Percentiles rank a stretch among this genome's conserved stretches.
These are phyloP conservation scores for Xylariaceae sp. DNA, from an alignment of 2,329 filamentous ascomycete genomes.

Conservation along the genomic window DNA sequence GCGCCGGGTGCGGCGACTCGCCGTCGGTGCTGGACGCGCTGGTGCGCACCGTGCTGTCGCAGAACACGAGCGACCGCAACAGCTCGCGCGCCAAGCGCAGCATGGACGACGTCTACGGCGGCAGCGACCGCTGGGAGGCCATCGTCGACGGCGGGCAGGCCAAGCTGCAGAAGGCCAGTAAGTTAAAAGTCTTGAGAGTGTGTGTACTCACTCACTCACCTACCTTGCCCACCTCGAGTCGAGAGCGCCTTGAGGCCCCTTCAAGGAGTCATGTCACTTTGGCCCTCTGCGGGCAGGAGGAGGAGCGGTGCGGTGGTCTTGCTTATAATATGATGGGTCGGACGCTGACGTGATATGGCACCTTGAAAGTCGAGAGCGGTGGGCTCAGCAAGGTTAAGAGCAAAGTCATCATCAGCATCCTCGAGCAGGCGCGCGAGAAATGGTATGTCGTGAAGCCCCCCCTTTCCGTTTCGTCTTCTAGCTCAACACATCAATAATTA, in stretches of 20 bases:
- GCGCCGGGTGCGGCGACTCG: slow-evolving; percentile 53
- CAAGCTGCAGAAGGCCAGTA: slow-evolving; percentile 48
- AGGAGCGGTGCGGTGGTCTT: too few relatives aligned
- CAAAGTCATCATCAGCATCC: slow-evolving; percentile 60
- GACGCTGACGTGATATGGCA: too few relatives aligned
- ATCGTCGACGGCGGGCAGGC: slow-evolving; percentile 32
- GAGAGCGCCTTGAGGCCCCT: too few relatives aligned
- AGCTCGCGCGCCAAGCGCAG: slow-evolving; percentile 52
- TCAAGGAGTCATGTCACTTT: too few relatives aligned
- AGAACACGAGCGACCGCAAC: slow-evolving; percentile 44
- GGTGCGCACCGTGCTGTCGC: slow-evolving; percentile 44
- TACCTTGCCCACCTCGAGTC: too few relatives aligned
- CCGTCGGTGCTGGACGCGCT: slow-evolving; percentile 45
- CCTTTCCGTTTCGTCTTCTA: too few relatives aligned
- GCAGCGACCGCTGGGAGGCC: slow-evolving; percentile 34
- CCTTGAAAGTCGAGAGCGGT: slow-evolving; percentile 62
- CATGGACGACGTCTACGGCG: slow-evolving; percentile 37
- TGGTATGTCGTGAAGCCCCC: too few relatives aligned
- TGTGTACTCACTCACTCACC: too few relatives aligned
- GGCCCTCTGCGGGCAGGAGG: too few relatives aligned
- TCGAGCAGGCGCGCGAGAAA: slow-evolving; percentile 51
- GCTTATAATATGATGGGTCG: too few relatives aligned
- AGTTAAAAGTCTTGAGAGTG: too few relatives aligned
- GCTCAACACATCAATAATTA: too few relatives aligned
- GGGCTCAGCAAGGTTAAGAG: slow-evolving; percentile 68